Evolutionary conservation across 2,329 filamentous ascomycete genomes (phyloP).

Genomic region (Epicoccum nigrum): DNA sequence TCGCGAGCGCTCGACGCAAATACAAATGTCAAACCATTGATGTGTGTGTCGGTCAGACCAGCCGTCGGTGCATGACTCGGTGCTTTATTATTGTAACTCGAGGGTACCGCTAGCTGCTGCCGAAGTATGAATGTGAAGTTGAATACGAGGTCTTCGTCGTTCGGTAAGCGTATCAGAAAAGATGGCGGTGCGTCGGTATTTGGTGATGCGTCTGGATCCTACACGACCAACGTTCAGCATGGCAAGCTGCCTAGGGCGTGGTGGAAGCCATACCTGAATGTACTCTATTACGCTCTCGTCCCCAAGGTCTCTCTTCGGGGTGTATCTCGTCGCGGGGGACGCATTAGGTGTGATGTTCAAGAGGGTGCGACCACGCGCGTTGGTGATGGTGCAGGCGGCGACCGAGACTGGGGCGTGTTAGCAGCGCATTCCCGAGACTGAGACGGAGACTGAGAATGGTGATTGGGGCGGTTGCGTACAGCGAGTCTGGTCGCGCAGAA

Average conservation of each 20-base stretch:
- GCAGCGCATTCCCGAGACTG: conserved; percentile 20
- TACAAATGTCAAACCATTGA: conserved; percentile 90
- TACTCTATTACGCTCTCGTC: conserved; percentile 85
- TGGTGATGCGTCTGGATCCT: conserved; percentile 74
- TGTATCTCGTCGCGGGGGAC: conserved; percentile 81
- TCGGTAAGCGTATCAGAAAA: conserved; percentile 85
- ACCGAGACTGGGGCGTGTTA: conserved; percentile 72
- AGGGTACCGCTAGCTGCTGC: conserved; percentile 55
- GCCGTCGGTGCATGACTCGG: conserved; percentile 55
- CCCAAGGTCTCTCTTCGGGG: conserved; percentile 71
- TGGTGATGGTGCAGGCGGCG: conserved; percentile 80
- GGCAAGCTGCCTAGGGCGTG: not conserved
- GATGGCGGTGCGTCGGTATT: conserved; percentile 58
- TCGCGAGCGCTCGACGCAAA: conserved; percentile 86
- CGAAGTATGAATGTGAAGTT: conserved; percentile 87
- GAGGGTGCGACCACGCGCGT: conserved; percentile 76
- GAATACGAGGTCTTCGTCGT: conserved; percentile 92
- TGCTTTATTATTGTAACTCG: conserved; percentile 51
- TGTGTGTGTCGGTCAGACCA: conserved; percentile 68
- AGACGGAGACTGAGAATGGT: not conserved
- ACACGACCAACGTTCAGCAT: conserved; percentile 19
- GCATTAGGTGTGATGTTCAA: conserved; percentile 82
- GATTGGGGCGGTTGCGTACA: conserved; percentile 61
- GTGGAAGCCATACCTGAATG: conserved; percentile 71
- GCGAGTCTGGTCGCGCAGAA: conserved; percentile 88